These are phyloP conservation scores for Breviolum minutum DNA, from an alignment of 73 alveolate genomes.

Conservation along the genomic window DNA sequence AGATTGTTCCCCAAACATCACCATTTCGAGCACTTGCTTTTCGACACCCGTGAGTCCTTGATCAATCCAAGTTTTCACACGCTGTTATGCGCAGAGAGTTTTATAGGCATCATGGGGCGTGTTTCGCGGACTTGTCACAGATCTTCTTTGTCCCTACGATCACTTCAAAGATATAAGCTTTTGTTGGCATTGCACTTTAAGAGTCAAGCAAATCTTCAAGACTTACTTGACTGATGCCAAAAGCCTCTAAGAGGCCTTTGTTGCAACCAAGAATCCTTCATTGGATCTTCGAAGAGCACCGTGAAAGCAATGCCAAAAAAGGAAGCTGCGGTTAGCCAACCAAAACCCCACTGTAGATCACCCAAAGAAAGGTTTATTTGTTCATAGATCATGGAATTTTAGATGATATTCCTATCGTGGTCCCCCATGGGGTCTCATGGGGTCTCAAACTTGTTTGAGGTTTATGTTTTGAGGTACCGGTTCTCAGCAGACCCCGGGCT, in stretches of 20 bases:
- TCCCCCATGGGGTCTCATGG: not conserved
- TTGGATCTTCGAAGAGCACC: not conserved
- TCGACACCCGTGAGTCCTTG: not conserved
- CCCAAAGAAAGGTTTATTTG: not conserved
- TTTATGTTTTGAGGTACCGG: not conserved
- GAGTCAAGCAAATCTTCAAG: not conserved
- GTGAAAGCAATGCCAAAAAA: not conserved
- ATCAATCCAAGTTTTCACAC: not conserved
- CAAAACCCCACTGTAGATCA: not conserved
- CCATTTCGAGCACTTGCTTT: not conserved
- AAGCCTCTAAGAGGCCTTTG: too few relatives aligned
- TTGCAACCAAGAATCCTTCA: not conserved
- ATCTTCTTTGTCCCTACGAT: not conserved
- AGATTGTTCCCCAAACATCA: not conserved
- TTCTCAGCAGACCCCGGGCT: not conserved
- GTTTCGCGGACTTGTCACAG: slow-evolving; percentile 19
- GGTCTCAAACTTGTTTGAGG: not conserved
- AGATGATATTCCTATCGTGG: not conserved
- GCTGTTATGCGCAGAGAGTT: not conserved
- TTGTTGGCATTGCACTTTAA: not conserved
- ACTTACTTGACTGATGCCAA: not conserved
- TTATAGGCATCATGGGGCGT: not conserved
- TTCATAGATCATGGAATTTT: not conserved
- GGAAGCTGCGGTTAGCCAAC: not conserved
- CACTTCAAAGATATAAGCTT: not conserved